Evolutionary conservation across 1,139 yeast species (phyloP), one percentile per base, ranked within the genome.

Genomic region (Yamadazyma diddensiae): DNA sequence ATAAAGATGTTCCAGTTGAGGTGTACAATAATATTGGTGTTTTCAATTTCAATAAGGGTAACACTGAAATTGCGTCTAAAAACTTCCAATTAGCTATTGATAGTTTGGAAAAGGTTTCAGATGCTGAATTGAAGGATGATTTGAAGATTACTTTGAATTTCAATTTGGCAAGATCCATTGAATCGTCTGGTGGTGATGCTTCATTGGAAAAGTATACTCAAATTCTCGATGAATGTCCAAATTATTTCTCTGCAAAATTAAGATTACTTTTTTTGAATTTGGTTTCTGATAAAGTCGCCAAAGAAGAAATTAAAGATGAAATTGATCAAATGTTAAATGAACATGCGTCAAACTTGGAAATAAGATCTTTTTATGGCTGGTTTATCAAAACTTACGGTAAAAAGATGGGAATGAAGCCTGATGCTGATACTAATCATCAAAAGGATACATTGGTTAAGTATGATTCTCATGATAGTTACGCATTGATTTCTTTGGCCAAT

Each of bases 341-440:
- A 21, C 71, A 78, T 44, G 72, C 78, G 2, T 73, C 79, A 12
- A 77, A 87, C 50, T 62, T 87, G 41, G 96, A 90, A 53, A 79
- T 86, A 3, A 78, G 99, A 41, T 85, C 98, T 0, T 82, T 92
- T 45, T 86, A 83, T 56, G 94, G 95, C 21, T 94, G 97, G 97
- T 86, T 79, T 53, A 65, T 87, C 41, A 73, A 75, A 42, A 73
- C 75, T 33, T 76, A 71, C 42, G 73, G 73, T 21, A 83, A 81
- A 45, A 75, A 71, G 43, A 53, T 74, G 31, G 78, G 76, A 7
- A 62, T 71, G 39, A 70, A 64, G 35, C 76, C 78, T 15, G 82
- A 76, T 43, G 59, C 75, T 22, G 97, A 88, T 55, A 82, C 86
- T 39, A 67, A 73, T 15, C 95, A 86, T 53, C 90, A 85, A 54